Base-by-base conservation (phyloP, 176 grass and related monocot species). In the Aegilops bicornis region DNA sequence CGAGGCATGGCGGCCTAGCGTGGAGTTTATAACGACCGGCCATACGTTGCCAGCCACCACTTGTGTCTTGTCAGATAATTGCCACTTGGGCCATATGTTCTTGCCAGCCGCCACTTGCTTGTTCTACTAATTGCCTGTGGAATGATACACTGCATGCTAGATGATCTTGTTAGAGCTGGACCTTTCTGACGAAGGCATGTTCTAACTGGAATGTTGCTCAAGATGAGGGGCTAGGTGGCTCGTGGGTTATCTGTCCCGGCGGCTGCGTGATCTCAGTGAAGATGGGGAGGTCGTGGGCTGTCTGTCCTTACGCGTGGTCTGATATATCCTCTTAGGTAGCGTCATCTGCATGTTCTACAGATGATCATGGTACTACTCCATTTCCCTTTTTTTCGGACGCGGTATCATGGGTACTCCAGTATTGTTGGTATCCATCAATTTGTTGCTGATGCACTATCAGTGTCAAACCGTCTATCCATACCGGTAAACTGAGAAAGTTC, bases 191-290 rank as follows among this genome's bases (percentile, higher is more conserved):
- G 3, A 76, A 31, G 73, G 73, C 43, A 76, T 76, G 45, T 76
- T 76, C 45, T 27, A 3, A 45, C 67, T 37, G 69, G 48, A 35
- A 4, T 12, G 30, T 62, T 50, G 22, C 52, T 8, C 7, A 62
- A 29, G 64, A 79, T 42, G 76, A 73, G 40, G 25, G 72, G 71
- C 16, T 19, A 68, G 29, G 15, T 5, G 4, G 1, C 76, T 64
- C 82, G 56, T 65, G 76, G 47, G 81, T 52, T 64, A 5, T 31
- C 65, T 73, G 75, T 72, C 75, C 37, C 10, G 43, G 9, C 65
- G 65, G 65, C 68, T 24, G 6, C 80, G 20, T 70, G 73, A 88
- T 78, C 32, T 63, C 73, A 10, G 7, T 76, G 43, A 50, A 50
- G 73, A 50, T 30, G 43, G 43, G 24, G 24, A 50, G 43, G 48